These are phyloP conservation scores for Epicoccum sorghinum DNA, from an alignment of 2,329 filamentous ascomycete species.

Conservation along the genomic window DNA sequence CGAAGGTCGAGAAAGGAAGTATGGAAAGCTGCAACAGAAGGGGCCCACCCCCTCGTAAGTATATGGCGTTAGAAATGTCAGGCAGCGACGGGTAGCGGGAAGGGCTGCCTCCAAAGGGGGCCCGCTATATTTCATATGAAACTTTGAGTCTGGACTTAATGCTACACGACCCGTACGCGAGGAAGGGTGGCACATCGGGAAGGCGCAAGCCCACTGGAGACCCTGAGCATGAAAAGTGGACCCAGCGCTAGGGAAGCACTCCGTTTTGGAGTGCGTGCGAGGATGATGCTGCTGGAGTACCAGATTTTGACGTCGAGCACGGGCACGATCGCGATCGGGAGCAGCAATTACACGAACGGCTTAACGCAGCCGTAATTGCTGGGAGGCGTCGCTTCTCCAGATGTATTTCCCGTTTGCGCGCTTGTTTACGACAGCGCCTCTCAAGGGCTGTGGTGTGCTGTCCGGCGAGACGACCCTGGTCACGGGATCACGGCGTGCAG, in stretches of 20 bases:
- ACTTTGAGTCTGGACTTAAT: conserved; percentile 11
- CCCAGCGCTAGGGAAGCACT: not conserved
- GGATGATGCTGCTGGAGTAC: conserved; percentile 13
- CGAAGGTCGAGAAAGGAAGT: not conserved
- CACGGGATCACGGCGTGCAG: not conserved
- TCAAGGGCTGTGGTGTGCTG: not conserved
- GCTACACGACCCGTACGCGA: conserved; percentile 3
- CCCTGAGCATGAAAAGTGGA: conserved; percentile 8
- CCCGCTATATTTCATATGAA: conserved; percentile 8
- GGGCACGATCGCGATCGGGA: not conserved
- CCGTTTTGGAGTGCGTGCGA: conserved; percentile 3
- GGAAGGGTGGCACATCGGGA: conserved; percentile 5
- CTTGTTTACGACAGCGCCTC: too few species aligned
- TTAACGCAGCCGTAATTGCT: not conserved
- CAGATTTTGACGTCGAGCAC: not conserved
- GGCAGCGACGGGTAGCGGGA: conserved; percentile 1
- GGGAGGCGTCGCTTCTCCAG: too few species aligned
- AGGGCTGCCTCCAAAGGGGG: conserved; percentile 1
- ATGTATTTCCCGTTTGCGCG: not conserved
- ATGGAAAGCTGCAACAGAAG: not conserved
- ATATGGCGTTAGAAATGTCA: conserved; percentile 11
- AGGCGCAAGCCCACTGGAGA: conserved; percentile 4
- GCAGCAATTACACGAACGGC: not conserved
- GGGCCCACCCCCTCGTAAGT: conserved; percentile 10
- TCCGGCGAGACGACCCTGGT: not conserved